Evolutionary conservation across 2,329 filamentous ascomycete genomes (phyloP).

Genomic region (Aotearoamyces nothofagi): DNA sequence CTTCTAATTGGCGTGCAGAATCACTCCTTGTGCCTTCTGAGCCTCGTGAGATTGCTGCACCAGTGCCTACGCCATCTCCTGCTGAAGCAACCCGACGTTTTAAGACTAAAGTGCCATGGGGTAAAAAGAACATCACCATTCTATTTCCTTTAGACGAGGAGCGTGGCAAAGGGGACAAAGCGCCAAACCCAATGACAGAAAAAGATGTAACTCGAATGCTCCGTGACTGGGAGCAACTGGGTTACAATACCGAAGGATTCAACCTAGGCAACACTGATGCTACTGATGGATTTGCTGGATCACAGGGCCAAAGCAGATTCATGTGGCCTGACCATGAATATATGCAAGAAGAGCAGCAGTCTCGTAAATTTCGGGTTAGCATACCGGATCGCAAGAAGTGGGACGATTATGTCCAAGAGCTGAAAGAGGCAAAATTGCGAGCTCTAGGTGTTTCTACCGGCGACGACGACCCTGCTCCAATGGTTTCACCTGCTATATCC

Average conservation of each 20-base stretch:
- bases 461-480: constrained; percentile 50
- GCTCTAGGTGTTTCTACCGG: constrained; percentile 77
- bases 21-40: constrained; percentile 5
- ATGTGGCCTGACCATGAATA: constrained; percentile 53
- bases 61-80: constrained; percentile 9
- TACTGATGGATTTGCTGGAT: constrained; percentile 7
- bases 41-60: no score
- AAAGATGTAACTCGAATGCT: constrained; percentile 46
- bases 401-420: constrained; percentile 66
- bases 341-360: constrained; percentile 35
- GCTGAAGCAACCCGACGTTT: constrained; percentile 34
- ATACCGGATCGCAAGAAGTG: constrained; percentile 43
- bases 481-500: constrained; percentile 50
- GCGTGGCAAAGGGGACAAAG: constrained; percentile 40
- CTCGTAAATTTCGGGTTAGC: constrained; percentile 41
- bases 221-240: constrained; percentile 49
- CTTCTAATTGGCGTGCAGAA: constrained; percentile 10
- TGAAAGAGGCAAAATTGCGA: constrained; percentile 83
- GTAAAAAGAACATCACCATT: constrained; percentile 59
- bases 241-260: constrained; percentile 55
- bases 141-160: constrained; percentile 52
- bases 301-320: constrained; percentile 45
- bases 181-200: constrained; percentile 36
- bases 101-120: constrained; percentile 63
- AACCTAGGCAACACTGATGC: constrained; percentile 30